Evolutionary conservation across 2,329 filamentous ascomycete species (phyloP).

Genomic region (Akanthomyces muscarius): DNA sequence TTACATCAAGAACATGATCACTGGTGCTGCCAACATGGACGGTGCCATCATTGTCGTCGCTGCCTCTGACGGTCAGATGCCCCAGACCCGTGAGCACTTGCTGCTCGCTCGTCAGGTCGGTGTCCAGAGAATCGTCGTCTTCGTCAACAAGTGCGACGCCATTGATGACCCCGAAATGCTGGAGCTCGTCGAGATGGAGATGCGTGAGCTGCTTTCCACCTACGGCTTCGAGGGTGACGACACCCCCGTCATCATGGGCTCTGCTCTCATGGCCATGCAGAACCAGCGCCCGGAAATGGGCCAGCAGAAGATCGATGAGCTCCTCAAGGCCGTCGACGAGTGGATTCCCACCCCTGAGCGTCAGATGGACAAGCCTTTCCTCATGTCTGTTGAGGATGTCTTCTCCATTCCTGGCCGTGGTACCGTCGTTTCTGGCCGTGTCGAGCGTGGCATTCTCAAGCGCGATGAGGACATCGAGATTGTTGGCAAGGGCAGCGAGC

Average conservation of each 20-base stretch:
- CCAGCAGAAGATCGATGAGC: slow-evolving; percentile 80
- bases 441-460: slow-evolving; percentile 93
- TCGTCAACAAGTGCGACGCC: slow-evolving; percentile 99
- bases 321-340: slow-evolving; percentile 81
- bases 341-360: slow-evolving; percentile 97
- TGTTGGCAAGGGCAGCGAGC: slow-evolving; percentile 73
- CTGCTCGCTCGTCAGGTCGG: slow-evolving; percentile 96
- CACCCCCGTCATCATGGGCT: slow-evolving; percentile 95
- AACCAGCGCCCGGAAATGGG: slow-evolving; percentile 84
- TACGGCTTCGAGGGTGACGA: slow-evolving; percentile 99
- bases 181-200: slow-evolving; percentile 99
- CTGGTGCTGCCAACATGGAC: slow-evolving; percentile 98
- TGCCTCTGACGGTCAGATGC: slow-evolving; percentile 98
- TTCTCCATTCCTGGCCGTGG: slow-evolving; percentile 91
- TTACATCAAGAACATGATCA: slow-evolving; percentile 99
- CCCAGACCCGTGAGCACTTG: slow-evolving; percentile 97
- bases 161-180: slow-evolving; percentile 98
- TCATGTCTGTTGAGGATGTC: slow-evolving; percentile 95
- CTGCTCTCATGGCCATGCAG: slow-evolving; percentile 90
- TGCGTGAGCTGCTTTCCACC: slow-evolving; percentile 88
- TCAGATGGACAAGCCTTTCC: slow-evolving; percentile 95
- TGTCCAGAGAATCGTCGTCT: slow-evolving; percentile 96
- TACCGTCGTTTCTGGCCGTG: slow-evolving; percentile 93
- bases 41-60: slow-evolving; percentile 98
- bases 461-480: slow-evolving; percentile 92